A percentile compares a stretch with the other conserved stretches of the same genome.
These are phyloP conservation scores for Fusarium sp. DNA, from an alignment of 2,329 filamentous ascomycete species.

Conservation along the genomic window DNA sequence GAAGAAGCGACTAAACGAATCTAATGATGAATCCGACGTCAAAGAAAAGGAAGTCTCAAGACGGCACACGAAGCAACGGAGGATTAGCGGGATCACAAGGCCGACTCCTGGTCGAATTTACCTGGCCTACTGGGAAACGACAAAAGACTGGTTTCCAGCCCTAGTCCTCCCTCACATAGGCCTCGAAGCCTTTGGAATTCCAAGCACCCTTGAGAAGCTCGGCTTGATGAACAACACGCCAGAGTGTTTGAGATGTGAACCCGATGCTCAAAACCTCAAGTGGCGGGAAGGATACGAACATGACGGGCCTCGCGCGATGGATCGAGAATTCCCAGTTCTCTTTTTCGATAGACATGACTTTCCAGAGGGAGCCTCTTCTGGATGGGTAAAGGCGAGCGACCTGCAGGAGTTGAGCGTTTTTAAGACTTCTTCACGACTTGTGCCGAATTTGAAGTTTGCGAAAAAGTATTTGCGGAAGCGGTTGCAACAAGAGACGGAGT, in stretches of 20 bases:
- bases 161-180: background rate
- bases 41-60: background rate
- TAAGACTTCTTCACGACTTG: background rate
- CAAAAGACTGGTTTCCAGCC: background rate
- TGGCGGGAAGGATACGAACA: background rate
- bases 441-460: background rate
- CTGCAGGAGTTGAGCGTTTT: background rate
- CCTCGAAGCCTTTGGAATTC: background rate
- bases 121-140: background rate
- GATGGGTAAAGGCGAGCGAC: background rate
- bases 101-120: background rate
- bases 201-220: background rate
- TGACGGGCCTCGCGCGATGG: background rate
- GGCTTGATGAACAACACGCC: background rate
- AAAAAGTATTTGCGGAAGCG: background rate
- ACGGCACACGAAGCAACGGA: background rate
- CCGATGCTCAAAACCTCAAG: background rate
- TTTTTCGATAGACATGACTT: background rate
- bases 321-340: background rate
- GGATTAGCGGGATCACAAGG: background rate
- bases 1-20: background rate
- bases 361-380: background rate
- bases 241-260: background rate
- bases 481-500: background rate
- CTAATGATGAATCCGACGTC: background rate